A percentile compares a stretch with the other conserved stretches of the same genome.
Conservation (phyloP, 2,329 filamentous ascomycete species). For the Claviceps africana region DNA sequence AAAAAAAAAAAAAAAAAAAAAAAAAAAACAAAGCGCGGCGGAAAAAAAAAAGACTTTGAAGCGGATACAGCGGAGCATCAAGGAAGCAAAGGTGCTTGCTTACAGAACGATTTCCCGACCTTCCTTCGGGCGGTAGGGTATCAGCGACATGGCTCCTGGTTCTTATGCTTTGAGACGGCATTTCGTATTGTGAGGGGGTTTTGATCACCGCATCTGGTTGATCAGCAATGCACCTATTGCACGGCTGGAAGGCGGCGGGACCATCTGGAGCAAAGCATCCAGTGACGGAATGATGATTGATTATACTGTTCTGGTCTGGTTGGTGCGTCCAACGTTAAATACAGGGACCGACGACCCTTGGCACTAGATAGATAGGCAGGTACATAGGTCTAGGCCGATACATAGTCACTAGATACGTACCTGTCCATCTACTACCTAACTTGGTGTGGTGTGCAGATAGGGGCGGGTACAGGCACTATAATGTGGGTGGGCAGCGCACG, state of each 20-base stretch:
- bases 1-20: neutral
- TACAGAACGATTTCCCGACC: constrained; percentile 71
- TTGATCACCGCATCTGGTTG: neutral
- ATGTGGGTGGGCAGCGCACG: no score
- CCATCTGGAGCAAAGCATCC: neutral
- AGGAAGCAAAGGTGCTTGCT: constrained; percentile 24
- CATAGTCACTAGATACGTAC: no score
- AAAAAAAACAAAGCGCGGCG: no score
- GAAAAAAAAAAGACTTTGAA: neutral
- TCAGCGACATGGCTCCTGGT: constrained; percentile 44
- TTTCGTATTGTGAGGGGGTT: neutral
- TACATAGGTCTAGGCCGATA: no score
- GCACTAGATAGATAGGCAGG: no score
- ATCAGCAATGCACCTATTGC: neutral
- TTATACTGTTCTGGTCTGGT: no score
- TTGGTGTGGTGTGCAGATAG: no score
- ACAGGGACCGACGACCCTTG: no score
- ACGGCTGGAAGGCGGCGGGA: neutral
- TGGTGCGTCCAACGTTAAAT: no score
- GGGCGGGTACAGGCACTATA: no score
- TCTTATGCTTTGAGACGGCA: neutral
- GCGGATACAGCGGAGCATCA: neutral
- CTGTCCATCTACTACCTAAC: no score
- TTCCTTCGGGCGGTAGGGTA: constrained; percentile 61
- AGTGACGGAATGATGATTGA: no score